Evolutionary conservation across 352 stramenopile species (phyloP).

Genomic region (Elongisporangium senticosum): DNA sequence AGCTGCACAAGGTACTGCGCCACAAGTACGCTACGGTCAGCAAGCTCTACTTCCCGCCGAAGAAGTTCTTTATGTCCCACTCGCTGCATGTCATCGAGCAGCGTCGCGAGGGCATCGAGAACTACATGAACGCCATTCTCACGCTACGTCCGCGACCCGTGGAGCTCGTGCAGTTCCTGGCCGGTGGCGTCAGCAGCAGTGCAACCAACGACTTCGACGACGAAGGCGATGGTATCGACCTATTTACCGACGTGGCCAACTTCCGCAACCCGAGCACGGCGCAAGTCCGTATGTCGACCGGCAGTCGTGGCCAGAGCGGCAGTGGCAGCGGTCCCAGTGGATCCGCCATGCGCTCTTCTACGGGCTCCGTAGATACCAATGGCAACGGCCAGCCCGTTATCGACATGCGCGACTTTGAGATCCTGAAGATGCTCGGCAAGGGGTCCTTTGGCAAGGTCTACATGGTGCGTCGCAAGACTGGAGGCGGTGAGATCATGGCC

Average conservation of each 20-base stretch:
- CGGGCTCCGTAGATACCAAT: neutral
- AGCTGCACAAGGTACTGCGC: conserved; percentile 75
- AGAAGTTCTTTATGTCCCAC: conserved; percentile 86
- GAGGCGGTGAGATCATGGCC: conserved; percentile 65
- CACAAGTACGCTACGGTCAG: conserved; percentile 75
- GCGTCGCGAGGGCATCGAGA: conserved; percentile 72
- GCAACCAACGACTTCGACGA: conserved; percentile 22
- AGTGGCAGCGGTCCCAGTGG: neutral
- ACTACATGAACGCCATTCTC: conserved; percentile 78
- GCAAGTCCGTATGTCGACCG: neutral
- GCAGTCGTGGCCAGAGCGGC: neutral
- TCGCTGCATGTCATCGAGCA: conserved; percentile 86
- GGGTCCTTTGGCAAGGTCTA: conserved; percentile 98
- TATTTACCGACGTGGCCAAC: conserved; percentile 33
- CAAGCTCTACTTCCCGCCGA: conserved; percentile 81
- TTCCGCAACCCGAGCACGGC: conserved; percentile 3
- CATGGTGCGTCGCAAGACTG: conserved; percentile 88
- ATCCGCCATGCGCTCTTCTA: neutral
- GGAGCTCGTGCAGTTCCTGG: conserved; percentile 70
- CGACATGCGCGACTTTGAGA: conserved; percentile 91
- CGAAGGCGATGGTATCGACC: conserved; percentile 55
- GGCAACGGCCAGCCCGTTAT: conserved; percentile 14
- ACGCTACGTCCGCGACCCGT: conserved; percentile 55
- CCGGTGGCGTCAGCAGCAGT: conserved; percentile 18
- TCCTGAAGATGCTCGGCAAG: conserved; percentile 97